These are phyloP conservation scores for Chenopodium album DNA, from an alignment of 148 eudicot genomes.

Conservation along the genomic window DNA sequence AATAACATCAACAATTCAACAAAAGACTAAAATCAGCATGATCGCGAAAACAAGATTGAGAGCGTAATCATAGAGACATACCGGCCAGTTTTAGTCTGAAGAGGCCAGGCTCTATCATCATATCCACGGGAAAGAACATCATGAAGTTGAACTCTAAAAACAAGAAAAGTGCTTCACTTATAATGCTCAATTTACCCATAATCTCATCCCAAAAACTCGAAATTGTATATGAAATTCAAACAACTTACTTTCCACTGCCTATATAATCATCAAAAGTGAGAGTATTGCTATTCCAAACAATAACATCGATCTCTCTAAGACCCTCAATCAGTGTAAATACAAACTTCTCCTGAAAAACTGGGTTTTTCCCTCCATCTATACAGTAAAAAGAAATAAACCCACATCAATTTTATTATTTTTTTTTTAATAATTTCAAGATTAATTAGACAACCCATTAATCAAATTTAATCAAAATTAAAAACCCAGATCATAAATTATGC, in stretches of 20 bases:
- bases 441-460: background rate
- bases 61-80: conserved; percentile 19
- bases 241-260: conserved; percentile 85
- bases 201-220: conserved; percentile 1
- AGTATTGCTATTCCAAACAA: conserved; percentile 90
- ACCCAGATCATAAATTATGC: conserved; percentile 13
- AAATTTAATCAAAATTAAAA: conserved; percentile 11
- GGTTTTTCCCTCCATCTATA: conserved; percentile 87
- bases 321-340: conserved; percentile 76
- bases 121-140: conserved; percentile 70
- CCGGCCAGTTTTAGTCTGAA: conserved; percentile 83
- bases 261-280: conserved; percentile 69
- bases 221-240: conserved; percentile 1
- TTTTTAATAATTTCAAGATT: background rate
- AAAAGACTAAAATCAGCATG: background rate
- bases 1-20: background rate
- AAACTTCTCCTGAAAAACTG: conserved; percentile 91
- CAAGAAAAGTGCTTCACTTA: conserved; percentile 3
- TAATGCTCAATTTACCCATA: conserved; percentile 1
- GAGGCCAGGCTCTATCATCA: conserved; percentile 82
- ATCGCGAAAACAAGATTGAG: background rate
- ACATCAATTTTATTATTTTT: background rate
- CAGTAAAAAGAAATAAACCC: conserved; percentile 20
- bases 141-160: conserved; percentile 59
- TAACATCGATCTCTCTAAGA: conserved; percentile 57